A percentile compares a stretch with the other conserved stretches of the same genome.
Conservation (phyloP, 163 green algal genomes). For the Volvox carteri region DNA sequence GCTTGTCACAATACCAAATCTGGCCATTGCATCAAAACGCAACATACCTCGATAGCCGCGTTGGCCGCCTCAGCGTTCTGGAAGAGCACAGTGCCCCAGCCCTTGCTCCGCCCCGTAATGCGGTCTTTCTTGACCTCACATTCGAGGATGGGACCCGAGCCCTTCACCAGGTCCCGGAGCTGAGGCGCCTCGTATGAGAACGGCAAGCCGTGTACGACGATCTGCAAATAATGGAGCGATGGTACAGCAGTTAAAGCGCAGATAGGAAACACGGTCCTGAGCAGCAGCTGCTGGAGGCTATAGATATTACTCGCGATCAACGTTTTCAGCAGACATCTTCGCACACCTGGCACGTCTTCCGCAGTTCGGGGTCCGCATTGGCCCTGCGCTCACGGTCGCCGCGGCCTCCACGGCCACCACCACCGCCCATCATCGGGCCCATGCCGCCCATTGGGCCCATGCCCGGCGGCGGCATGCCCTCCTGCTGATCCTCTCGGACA, state of each 20-base stretch:
- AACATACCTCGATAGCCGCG: conserved; percentile 65
- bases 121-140: conserved; percentile 75
- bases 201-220: conserved; percentile 84
- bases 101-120: conserved; percentile 70
- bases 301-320: too few relatives aligned
- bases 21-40: too few relatives aligned
- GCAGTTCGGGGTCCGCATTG: conserved; percentile 53
- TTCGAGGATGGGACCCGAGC: conserved; percentile 66
- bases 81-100: conserved; percentile 79
- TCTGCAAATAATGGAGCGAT: too few relatives aligned
- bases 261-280: too few relatives aligned
- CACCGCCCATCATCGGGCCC: conserved; percentile 37
- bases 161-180: conserved; percentile 67
- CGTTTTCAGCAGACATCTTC: too few relatives aligned
- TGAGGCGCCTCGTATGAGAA: conserved; percentile 58
- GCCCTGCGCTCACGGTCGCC: neutral
- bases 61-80: conserved; percentile 66
- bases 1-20: neutral
- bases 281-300: too few relatives aligned
- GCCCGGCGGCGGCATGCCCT: conserved; percentile 57
- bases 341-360: conserved; percentile 48
- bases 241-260: too few relatives aligned
- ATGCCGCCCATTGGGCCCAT: conserved; percentile 61
- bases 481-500: conserved; percentile 82
- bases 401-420: conserved; percentile 10